These are phyloP conservation scores for Ceratocystis huliohia DNA, from an alignment of 2,329 filamentous ascomycete genomes.

Conservation along the genomic window DNA sequence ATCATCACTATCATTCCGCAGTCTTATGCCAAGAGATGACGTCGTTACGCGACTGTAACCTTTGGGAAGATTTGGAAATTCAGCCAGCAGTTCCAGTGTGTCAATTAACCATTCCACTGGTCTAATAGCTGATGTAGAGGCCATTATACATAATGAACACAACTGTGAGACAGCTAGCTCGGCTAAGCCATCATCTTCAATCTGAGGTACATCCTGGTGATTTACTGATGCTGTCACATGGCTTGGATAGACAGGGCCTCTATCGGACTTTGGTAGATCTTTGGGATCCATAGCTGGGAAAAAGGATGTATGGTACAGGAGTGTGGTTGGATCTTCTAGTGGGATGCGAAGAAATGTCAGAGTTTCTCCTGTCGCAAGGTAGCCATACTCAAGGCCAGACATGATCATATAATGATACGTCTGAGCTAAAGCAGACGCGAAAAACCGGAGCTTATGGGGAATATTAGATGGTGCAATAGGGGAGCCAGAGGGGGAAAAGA, in stretches of 20 bases:
- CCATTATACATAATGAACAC: not conserved
- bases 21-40: too few species aligned
- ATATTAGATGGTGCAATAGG: too few species aligned
- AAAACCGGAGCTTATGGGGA: not conserved
- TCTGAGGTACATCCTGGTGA: too few species aligned
- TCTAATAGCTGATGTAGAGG: not conserved
- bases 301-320: not conserved
- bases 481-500: too few species aligned
- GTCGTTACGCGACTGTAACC: not conserved
- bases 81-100: not conserved
- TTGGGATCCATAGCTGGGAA: not conserved
- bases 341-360: not conserved
- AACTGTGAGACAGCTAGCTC: not conserved
- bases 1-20: not conserved
- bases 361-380: not conserved
- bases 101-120: not conserved
- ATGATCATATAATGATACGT: not conserved
- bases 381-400: not conserved
- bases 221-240: too few species aligned
- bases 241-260: too few species aligned
- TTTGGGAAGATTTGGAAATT: not conserved
- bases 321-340: not conserved
- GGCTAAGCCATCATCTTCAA: not conserved
- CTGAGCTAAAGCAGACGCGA: not conserved
- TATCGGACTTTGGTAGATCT: too few species aligned